Evolutionary conservation across 345 rosid genomes (phyloP).

Genomic region (Conringia planisiliqua): DNA sequence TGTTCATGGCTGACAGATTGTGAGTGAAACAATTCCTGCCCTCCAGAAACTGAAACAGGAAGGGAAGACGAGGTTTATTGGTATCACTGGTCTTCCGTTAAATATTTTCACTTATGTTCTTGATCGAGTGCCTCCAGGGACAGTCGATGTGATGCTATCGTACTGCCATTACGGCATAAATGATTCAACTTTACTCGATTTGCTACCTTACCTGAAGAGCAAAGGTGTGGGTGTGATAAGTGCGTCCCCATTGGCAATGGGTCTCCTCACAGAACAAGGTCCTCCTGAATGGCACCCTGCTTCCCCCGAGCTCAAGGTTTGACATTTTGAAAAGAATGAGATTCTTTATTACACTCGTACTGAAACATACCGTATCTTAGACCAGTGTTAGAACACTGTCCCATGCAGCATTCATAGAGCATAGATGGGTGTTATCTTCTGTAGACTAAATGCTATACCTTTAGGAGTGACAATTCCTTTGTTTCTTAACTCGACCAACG

Average conservation of each 20-base stretch:
- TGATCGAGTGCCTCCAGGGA: slow-evolving; percentile 74
- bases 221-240: slow-evolving; percentile 82
- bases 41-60: slow-evolving; percentile 74
- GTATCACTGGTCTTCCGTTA: slow-evolving; percentile 90
- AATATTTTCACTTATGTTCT: slow-evolving; percentile 64
- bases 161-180: slow-evolving; percentile 81
- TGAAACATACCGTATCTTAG: not conserved
- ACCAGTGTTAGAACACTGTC: not conserved
- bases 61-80: slow-evolving; percentile 81
- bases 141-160: slow-evolving; percentile 74
- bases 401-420: not conserved
- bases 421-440: not conserved
- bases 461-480: not conserved
- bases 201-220: slow-evolving; percentile 77
- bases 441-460: not conserved
- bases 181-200: slow-evolving; percentile 66
- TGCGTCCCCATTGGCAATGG: slow-evolving; percentile 93
- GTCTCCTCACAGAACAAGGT: slow-evolving; percentile 80
- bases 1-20: slow-evolving; percentile 44
- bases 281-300: slow-evolving; percentile 99
- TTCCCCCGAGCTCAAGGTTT: slow-evolving; percentile 73
- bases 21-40: slow-evolving; percentile 92
- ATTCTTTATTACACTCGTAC: not conserved
- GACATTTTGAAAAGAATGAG: not conserved
- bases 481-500: not conserved